Evolutionary conservation across 495 filamentous ascomycete genomes (phyloP), one percentile per base, ranked within the genome.

Genomic region (Schizothecium vesticola): DNA sequence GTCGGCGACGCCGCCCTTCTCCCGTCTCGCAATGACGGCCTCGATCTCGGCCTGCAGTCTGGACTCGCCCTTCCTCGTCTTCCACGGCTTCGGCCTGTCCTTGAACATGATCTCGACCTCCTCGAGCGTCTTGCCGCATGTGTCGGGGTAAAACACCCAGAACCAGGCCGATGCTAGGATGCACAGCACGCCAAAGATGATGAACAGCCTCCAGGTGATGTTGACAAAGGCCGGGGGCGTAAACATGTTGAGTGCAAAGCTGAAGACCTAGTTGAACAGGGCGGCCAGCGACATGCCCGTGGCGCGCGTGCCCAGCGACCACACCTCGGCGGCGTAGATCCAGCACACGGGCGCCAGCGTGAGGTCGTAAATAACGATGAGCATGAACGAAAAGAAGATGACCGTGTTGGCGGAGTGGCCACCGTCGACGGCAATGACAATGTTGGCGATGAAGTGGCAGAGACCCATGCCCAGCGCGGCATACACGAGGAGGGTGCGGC

Each of bases 301-400:
- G 16, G 89, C 90, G 21, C 91, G 87, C 19, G 89, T 91, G 72
- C 90, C 89, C 11, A 92, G 82, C 0, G 88, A 88, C 85, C 89
- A 92, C 3, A 92, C 87, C 79, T 93, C 90, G 22, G 90, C 85
- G 0, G 89, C 87, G 77, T 93, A 92, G 67, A 92, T 84, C 90
- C 90, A 92, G 68, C 82, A 89, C 1, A 88, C 83, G 3, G 88
- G 89, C 1, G 89, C 90, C 63, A 91, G 74, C 3, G 91, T 92
- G 12, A 92, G 79, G 4, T 88, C 88, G 78, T 92, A 92, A 28
- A 89, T 81, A 59, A 87, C 87, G 68, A 91, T 87, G 67, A 92
- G 85, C 4, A 92, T 84, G 67, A 92, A 93, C 9, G 84, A 90
- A 66, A 88, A 90, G 5, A 88, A 85, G 72, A 92, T 92, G 69